phyloP scores from a whole-genome alignment of 331 rosid species.

The Dryas integrifolia region DNA sequence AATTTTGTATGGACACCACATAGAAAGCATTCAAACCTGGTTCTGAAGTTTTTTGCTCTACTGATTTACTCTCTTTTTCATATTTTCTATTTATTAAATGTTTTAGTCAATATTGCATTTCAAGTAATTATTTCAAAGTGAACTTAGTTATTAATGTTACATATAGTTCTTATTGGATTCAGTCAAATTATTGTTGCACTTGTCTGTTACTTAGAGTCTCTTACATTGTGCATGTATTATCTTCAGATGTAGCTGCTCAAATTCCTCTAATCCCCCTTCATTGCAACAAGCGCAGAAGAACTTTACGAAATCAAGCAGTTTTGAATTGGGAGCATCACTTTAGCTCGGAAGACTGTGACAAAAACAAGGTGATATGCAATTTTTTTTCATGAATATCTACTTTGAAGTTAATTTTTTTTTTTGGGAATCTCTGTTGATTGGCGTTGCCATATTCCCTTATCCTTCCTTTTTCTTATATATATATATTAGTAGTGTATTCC shows the following conservation, averaged over 20 bases:
- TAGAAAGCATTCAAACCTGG: background rate
- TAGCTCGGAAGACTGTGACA: conserved; percentile 25
- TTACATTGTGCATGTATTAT: background rate
- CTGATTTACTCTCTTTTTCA: background rate
- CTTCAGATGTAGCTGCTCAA: conserved; percentile 17
- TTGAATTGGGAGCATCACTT: conserved; percentile 37
- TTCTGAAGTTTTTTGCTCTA: background rate
- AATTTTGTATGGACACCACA: background rate
- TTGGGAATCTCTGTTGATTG: background rate
- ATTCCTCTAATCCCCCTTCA: conserved; percentile 17
- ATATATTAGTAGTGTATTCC: background rate
- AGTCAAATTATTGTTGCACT: background rate
- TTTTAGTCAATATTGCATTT: background rate
- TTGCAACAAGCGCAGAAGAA: conserved; percentile 34
- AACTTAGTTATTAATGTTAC: background rate
- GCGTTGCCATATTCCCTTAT: background rate
- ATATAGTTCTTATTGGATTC: no score
- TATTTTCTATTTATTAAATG: background rate
- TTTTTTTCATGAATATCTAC: background rate
- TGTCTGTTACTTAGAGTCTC: background rate
- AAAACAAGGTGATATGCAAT: conserved; percentile 25
- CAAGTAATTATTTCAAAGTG: background rate
- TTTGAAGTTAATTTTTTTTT: background rate
- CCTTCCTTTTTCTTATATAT: background rate
- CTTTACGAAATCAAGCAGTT: conserved; percentile 35